Conservation (phyloP, 208 protist species). For the Herpetomonas muscarum region DNA sequence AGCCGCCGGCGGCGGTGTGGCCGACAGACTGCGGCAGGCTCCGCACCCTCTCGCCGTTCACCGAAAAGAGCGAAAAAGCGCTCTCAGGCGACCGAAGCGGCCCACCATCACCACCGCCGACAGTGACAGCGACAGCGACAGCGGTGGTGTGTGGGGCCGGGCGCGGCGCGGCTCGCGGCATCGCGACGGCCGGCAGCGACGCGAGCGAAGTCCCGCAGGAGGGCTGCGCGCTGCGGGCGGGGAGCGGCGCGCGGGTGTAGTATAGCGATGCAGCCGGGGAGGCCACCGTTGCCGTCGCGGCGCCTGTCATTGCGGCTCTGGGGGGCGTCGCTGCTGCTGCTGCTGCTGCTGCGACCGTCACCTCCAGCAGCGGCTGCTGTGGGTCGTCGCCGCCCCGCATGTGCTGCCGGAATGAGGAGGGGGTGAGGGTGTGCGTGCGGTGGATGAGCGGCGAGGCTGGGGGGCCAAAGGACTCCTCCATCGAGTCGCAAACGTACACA, state of each 20-base stretch:
- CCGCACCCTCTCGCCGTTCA: neutral
- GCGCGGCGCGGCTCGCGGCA: neutral
- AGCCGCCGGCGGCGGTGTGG: neutral
- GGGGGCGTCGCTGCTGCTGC: neutral
- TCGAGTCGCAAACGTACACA: neutral
- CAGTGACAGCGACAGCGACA: neutral
- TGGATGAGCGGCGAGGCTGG: neutral
- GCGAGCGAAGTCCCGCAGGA: neutral
- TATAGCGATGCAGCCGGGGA: constrained; percentile 1
- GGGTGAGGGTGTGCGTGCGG: neutral
- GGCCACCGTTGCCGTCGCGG: constrained; percentile 1
- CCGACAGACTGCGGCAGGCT: neutral
- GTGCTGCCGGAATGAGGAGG: neutral
- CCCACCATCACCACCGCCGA: neutral
- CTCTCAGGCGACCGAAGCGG: neutral
- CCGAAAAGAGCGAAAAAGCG: neutral
- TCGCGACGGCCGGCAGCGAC: neutral
- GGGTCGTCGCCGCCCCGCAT: neutral
- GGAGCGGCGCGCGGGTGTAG: neutral
- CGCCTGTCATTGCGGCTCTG: neutral
- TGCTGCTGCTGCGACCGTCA: neutral
- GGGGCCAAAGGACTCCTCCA: neutral
- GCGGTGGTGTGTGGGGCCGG: neutral
- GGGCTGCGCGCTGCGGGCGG: neutral
- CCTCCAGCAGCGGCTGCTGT: neutral